Evolutionary conservation across 2,329 filamentous ascomycete genomes (phyloP).

Genomic region (Aspergillaceae sp.): DNA sequence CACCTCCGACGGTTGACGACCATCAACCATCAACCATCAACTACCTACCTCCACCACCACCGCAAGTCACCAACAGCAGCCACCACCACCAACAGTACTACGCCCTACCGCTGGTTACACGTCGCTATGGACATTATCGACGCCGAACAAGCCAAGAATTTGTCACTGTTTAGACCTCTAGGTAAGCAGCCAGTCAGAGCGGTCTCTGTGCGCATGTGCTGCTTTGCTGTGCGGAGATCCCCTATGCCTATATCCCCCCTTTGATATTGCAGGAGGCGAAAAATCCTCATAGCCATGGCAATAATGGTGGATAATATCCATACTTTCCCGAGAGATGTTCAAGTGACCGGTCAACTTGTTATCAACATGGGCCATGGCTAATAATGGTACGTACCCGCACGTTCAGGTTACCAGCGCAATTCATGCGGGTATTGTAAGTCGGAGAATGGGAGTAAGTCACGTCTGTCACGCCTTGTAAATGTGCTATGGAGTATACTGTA

Average conservation of each 20-base stretch:
- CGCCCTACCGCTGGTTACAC: neutral
- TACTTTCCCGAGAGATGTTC: no score
- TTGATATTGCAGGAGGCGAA: no score
- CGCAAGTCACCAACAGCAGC: neutral
- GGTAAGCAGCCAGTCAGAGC: constrained; percentile 34
- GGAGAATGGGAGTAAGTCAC: constrained; percentile 36
- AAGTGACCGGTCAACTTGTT: no score
- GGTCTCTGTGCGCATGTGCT: constrained; percentile 4
- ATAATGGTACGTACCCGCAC: neutral
- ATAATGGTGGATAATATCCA: no score
- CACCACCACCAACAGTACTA: neutral
- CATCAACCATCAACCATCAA: no score
- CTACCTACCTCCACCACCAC: neutral
- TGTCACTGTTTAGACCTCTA: constrained; percentile 38
- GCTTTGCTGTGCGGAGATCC: neutral
- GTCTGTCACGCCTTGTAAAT: neutral
- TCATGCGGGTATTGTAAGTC: constrained; percentile 43
- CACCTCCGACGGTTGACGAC: no score
- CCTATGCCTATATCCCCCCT: neutral
- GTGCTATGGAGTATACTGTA: neutral
- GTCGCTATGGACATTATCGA: constrained; percentile 15
- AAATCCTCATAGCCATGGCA: no score
- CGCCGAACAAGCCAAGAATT: constrained; percentile 32
- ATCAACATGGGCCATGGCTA: no score
- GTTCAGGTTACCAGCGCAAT: constrained; percentile 39